A percentile compares a stretch with the other conserved stretches of the same genome.
Evolutionary conservation across 108 stramenopile genomes (phyloP).

Genomic region (Schizochytrium sp.): DNA sequence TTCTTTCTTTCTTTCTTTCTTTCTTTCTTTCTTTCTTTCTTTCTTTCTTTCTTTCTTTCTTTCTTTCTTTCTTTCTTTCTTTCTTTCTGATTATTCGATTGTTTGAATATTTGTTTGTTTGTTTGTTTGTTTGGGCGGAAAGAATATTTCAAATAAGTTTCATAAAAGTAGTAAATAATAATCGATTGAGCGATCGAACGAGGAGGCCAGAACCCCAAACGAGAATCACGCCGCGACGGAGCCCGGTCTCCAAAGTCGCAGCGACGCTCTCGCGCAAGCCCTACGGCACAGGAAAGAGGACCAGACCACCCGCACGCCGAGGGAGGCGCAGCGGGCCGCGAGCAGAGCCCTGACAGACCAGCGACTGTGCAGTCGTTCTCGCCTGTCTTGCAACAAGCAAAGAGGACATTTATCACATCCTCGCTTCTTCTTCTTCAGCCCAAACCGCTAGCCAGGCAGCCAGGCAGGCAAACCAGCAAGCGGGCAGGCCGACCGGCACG

Average conservation of each 20-base stretch:
- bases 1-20: constrained; percentile 4
- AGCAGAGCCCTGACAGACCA: no score
- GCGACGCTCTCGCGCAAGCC: no score
- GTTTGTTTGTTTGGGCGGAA: neutral
- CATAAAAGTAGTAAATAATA: no score
- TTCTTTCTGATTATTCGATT: neutral
- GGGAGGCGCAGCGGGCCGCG: no score
- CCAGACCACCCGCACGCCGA: no score
- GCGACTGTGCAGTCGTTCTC: no score
- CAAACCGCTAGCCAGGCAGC: neutral
- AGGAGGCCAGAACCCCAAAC: no score
- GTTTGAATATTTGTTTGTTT: neutral
- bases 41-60: constrained; percentile 1
- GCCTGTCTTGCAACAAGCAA: neutral
- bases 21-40: neutral
- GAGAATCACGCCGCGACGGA: no score
- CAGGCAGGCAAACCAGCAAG: neutral
- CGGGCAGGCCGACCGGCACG: neutral
- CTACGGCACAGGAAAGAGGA: no score
- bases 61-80: neutral
- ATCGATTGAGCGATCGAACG: no score
- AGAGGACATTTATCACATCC: neutral
- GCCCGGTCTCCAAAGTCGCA: no score
- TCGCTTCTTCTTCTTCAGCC: neutral
- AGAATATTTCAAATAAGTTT: no score